Conservation (phyloP, 169 alveolate genomes). For the Ichthyophthirius multifiliis region DNA sequence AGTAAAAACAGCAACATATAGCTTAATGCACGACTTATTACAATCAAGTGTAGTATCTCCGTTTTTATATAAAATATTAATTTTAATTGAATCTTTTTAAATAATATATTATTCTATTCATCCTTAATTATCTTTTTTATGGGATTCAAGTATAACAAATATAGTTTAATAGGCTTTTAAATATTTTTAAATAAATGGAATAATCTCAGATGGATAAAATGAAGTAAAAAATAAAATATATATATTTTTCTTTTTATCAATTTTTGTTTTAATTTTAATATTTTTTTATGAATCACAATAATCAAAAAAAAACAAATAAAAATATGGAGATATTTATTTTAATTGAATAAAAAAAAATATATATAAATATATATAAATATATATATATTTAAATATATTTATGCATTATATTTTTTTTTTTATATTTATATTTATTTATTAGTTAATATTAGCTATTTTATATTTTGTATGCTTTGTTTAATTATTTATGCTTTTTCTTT, state of each 20-base stretch:
- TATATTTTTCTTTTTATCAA: too few relatives aligned
- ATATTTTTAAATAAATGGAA: slow-evolving; percentile 34
- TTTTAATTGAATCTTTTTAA: slow-evolving; percentile 22
- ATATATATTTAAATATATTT: too few relatives aligned
- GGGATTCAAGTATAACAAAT: not conserved
- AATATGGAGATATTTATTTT: too few relatives aligned
- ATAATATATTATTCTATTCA: slow-evolving; percentile 29
- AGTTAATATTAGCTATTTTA: not conserved
- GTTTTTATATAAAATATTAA: slow-evolving; percentile 14
- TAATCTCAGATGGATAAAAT: slow-evolving; percentile 15
- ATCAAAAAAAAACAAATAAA: too few relatives aligned
- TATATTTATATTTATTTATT: slow-evolving; percentile 1
- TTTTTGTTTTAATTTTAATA: too few relatives aligned
- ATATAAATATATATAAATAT: too few relatives aligned
- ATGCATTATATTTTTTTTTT: too few relatives aligned
- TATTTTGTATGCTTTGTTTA: slow-evolving; percentile 4
- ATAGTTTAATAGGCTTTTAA: slow-evolving; percentile 18
- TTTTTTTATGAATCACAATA: too few relatives aligned
- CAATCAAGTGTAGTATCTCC: slow-evolving; percentile 24
- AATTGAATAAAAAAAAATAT: too few relatives aligned
- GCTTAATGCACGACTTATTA: slow-evolving; percentile 31
- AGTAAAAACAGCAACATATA: slow-evolving; percentile 30
- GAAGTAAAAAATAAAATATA: too few relatives aligned
- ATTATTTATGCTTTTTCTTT: not conserved
- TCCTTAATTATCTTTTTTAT: slow-evolving; percentile 18